A percentile compares a stretch with the other conserved stretches of the same genome.
These are phyloP conservation scores for Phytophthora aleatoria DNA, from an alignment of 352 stramenopile species.

Conservation along the genomic window DNA sequence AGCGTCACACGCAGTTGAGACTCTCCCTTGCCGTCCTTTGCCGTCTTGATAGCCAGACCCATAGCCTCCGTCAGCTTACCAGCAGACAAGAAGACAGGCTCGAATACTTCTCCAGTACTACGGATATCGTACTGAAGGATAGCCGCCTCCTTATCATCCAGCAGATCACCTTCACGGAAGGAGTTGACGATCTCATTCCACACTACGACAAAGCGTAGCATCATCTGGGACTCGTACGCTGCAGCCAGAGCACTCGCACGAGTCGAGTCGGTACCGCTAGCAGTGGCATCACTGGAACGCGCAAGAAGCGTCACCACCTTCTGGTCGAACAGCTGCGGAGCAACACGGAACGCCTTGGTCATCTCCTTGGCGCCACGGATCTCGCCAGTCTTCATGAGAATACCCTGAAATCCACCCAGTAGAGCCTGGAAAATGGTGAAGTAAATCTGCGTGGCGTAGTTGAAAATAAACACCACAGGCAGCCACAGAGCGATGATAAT, in stretches of 20 bases:
- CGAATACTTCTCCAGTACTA: constrained; percentile 85
- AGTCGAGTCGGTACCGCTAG: constrained; percentile 47
- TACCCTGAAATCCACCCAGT: constrained; percentile 62
- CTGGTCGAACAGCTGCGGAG: constrained; percentile 78
- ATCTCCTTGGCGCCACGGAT: constrained; percentile 74
- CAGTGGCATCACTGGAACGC: constrained; percentile 55
- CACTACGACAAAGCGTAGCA: constrained; percentile 80
- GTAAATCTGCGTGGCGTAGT: constrained; percentile 84
- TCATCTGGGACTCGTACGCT: constrained; percentile 81
- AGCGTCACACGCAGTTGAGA: constrained; percentile 77
- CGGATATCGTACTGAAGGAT: constrained; percentile 87
- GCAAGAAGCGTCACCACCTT: constrained; percentile 74
- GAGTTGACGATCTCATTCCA: constrained; percentile 88
- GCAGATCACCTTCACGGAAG: constrained; percentile 71
- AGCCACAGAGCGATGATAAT: constrained; percentile 72
- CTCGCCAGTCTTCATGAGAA: constrained; percentile 80
- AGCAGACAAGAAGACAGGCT: constrained; percentile 85
- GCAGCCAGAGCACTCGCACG: constrained; percentile 53
- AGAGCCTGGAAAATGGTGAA: constrained; percentile 80
- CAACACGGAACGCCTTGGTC: constrained; percentile 76
- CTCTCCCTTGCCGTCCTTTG: constrained; percentile 82
- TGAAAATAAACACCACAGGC: constrained; percentile 75
- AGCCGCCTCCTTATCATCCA: constrained; percentile 80
- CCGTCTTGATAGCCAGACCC: constrained; percentile 64
- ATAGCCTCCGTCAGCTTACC: constrained; percentile 85